A percentile compares a stretch with the other conserved stretches of the same genome.
These are phyloP conservation scores for Fusarium burgessii DNA, from an alignment of 2,329 filamentous ascomycete genomes.

Conservation along the genomic window DNA sequence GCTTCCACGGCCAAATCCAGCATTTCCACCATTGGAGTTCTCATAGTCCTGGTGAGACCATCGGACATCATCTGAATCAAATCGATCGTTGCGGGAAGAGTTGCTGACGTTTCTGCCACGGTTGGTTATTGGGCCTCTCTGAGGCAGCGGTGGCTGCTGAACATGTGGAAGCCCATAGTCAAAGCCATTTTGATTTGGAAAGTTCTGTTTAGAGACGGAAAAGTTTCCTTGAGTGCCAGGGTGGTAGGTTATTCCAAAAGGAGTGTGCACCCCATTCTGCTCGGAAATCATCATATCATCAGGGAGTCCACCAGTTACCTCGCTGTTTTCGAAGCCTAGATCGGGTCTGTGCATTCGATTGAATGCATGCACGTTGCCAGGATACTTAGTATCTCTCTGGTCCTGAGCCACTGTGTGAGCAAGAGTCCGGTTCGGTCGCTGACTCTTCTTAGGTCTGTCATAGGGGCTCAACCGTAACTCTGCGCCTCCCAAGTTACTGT, in stretches of 20 bases:
- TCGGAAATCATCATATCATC: neutral
- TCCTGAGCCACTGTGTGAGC: slow-evolving; percentile 1
- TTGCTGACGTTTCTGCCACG: slow-evolving; percentile 15
- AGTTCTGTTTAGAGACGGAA: slow-evolving; percentile 2
- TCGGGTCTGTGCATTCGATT: neutral
- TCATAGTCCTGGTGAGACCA: slow-evolving; percentile 31
- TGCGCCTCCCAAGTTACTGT: slow-evolving; percentile 6
- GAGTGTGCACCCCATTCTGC: neutral
- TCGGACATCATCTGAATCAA: slow-evolving; percentile 15
- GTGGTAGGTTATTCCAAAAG: slow-evolving; percentile 13
- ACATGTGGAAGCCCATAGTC: slow-evolving; percentile 12
- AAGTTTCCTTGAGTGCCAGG: neutral
- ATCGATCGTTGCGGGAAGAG: slow-evolving; percentile 17
- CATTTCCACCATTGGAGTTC: slow-evolving; percentile 4
- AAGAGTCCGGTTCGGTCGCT: slow-evolving; percentile 1
- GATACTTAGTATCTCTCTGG: neutral
- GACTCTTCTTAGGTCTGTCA: slow-evolving; percentile 14
- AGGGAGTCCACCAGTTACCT: neutral
- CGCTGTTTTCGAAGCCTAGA: neutral
- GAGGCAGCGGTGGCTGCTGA: slow-evolving; percentile 6
- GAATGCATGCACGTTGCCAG: neutral
- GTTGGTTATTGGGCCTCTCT: slow-evolving; percentile 6
- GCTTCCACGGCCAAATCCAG: slow-evolving; percentile 19
- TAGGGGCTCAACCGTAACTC: neutral
- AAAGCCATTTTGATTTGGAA: neutral